Percentiles rank a stretch among this genome's conserved stretches.
phyloP scores from a whole-genome alignment of 163 green algal species.

The Scenedesmus sp. region DNA sequence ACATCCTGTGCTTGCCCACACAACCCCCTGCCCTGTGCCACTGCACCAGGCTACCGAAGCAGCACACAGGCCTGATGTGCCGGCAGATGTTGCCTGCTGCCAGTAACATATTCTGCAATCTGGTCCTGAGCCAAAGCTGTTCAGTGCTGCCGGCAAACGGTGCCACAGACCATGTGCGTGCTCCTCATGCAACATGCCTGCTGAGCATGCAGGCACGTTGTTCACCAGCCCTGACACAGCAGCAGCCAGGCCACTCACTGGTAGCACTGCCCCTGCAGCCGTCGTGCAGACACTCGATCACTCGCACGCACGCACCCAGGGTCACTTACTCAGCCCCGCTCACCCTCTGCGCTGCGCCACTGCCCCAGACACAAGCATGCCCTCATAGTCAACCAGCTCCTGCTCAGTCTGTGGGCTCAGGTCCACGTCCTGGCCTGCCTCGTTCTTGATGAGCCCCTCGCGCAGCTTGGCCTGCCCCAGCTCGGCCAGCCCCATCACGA shows the following conservation, averaged over 20 bases:
- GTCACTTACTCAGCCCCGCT: too few species aligned
- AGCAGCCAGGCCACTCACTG: too few species aligned
- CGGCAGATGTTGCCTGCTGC: too few species aligned
- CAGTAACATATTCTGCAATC: background rate
- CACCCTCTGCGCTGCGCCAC: conserved; percentile 79
- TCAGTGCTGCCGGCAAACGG: background rate
- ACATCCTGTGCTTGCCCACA: too few species aligned
- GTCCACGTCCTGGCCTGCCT: conserved; percentile 38
- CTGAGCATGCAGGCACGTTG: too few species aligned
- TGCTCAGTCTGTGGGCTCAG: conserved; percentile 56
- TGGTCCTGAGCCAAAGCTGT: background rate
- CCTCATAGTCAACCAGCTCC: conserved; percentile 89
- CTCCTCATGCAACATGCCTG: too few species aligned
- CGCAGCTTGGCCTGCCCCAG: conserved; percentile 68
- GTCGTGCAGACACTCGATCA: too few species aligned
- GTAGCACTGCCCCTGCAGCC: background rate
- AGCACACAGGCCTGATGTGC: too few species aligned
- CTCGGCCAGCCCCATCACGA: conserved; percentile 72
- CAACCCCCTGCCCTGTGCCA: too few species aligned
- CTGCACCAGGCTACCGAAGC: too few species aligned
- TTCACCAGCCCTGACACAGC: too few species aligned
- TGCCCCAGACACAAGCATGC: conserved; percentile 88
- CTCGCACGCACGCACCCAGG: background rate
- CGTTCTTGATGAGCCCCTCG: conserved; percentile 69
- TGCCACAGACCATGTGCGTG: too few species aligned